A percentile compares a stretch with the other conserved stretches of the same genome.
These are phyloP conservation scores for Fusarium stilboides DNA, from an alignment of 2,329 filamentous ascomycete species.

Conservation along the genomic window DNA sequence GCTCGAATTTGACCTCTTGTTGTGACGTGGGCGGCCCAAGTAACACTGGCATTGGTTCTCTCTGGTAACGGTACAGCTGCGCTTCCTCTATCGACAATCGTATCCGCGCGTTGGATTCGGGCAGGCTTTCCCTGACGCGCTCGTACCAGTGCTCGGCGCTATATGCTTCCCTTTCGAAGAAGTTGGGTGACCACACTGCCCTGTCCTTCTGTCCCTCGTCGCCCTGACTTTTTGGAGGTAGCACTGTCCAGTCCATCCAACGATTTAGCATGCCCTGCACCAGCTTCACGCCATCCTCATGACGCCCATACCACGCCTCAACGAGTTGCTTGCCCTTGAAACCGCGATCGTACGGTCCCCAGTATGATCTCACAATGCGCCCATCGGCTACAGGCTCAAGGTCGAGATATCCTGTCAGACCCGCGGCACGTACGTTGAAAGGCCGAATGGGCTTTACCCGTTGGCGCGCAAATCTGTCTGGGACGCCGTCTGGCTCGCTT, in stretches of 20 bases:
- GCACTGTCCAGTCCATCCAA: slow-evolving; percentile 59
- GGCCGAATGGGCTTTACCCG: slow-evolving; percentile 45
- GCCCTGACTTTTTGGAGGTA: slow-evolving; percentile 56
- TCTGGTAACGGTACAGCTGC: slow-evolving; percentile 49
- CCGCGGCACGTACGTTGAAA: slow-evolving; percentile 45
- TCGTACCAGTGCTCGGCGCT: slow-evolving; percentile 53
- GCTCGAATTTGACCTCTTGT: slow-evolving; percentile 51
- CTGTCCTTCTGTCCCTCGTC: slow-evolving; percentile 50
- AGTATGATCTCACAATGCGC: slow-evolving; percentile 53
- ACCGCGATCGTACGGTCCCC: slow-evolving; percentile 55
- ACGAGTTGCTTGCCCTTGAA: slow-evolving; percentile 55
- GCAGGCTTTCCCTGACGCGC: slow-evolving; percentile 40
- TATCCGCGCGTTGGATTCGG: slow-evolving; percentile 25
- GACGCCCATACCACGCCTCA: slow-evolving; percentile 61
- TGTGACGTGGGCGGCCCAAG: slow-evolving; percentile 53
- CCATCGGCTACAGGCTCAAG: slow-evolving; percentile 55
- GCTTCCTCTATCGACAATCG: slow-evolving; percentile 50
- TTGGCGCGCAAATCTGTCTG: slow-evolving; percentile 50
- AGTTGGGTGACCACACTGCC: slow-evolving; percentile 59
- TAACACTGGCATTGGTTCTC: slow-evolving; percentile 53
- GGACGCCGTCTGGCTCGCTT: slow-evolving; percentile 49
- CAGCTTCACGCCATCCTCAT: slow-evolving; percentile 53
- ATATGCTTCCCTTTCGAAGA: slow-evolving; percentile 53
- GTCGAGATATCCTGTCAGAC: slow-evolving; percentile 50
- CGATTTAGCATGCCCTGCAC: slow-evolving; percentile 58